Base-by-base conservation (phyloP, 805 yeast genomes). In the Brettanomyces bruxellensis region DNA sequence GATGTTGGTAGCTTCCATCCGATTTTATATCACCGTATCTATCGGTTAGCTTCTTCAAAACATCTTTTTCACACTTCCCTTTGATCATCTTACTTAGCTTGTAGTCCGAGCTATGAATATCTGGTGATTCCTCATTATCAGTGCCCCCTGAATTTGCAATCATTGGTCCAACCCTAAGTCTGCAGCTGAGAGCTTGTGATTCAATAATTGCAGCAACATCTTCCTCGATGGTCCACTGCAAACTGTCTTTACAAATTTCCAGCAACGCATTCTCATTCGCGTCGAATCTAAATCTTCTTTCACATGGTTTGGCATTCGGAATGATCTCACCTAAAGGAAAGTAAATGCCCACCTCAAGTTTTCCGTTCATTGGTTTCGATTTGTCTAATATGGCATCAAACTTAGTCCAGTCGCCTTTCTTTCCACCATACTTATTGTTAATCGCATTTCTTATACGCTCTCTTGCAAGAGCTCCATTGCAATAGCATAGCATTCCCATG, bases 401-500 rank as follows among this genome's bases (percentile, higher is more conserved):
- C 49, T 71, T 65, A 41, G 70, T 68, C 91, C 91, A 84, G n/a
- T 70, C 66, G 34, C 68, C 62, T 12, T 59, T 55, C 11, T 41
- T n/a, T 9, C 3, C 18, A 12, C 22, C 4, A 47, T 68, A 65
- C 53, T 73, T 68, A 37, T 64, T 62, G 56, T 83, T 84, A 30
- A 87, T 50, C 24, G 66, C 69, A 61, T 88, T 83, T 43, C 93
- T 71, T 9, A 88, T 71, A 47, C 73, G 71, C 56, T 89, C 96
- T 52, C 97, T 71, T 0, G 96, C 95, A 43, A 89, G 67, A 0
- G 96, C 76, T 0, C 97, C 96, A 61, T 89, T 89, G 58, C 95
- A 85, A 62, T 89, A 89, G 61, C 97, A 89, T 46, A 90, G 78
- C 97, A 89, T 89, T 23, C 95, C 95, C 96, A 89, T 90, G 61